These are phyloP conservation scores for Coemansia umbellata DNA, from an alignment of 192 early-diverging fungal genomes.

Conservation along the genomic window DNA sequence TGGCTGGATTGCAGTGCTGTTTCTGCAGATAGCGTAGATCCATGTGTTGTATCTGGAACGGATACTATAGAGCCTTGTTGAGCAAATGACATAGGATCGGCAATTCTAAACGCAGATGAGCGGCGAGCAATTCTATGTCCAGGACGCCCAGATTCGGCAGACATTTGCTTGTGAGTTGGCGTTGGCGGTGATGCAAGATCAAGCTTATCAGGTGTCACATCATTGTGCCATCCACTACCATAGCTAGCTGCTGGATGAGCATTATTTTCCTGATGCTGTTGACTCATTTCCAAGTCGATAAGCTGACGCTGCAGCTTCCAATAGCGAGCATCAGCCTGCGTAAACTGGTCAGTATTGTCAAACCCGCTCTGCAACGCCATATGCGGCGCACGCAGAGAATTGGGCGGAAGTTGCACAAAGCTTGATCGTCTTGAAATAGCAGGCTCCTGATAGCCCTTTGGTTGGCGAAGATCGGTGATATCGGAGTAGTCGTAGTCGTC, in stretches of 20 bases:
- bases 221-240: slow-evolving; percentile 9
- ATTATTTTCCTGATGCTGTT: slow-evolving; percentile 10
- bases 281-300: slow-evolving; percentile 48
- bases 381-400: slow-evolving; percentile 11
- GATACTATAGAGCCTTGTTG: background rate
- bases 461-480: slow-evolving; percentile 26
- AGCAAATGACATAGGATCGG: slow-evolving; percentile 13
- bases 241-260: background rate
- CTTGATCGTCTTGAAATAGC: slow-evolving; percentile 43
- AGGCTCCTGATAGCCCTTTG: slow-evolving; percentile 44
- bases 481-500: background rate
- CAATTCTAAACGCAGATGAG: slow-evolving; percentile 46
- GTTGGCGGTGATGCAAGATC: slow-evolving; percentile 43
- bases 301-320: slow-evolving; percentile 52
- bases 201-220: slow-evolving; percentile 4
- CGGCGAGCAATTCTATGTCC: slow-evolving; percentile 15
- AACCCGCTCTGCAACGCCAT: slow-evolving; percentile 4
- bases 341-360: slow-evolving; percentile 36
- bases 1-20: background rate
- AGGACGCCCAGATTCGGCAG: background rate
- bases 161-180: slow-evolving; percentile 12
- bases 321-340: slow-evolving; percentile 45
- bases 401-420: slow-evolving; percentile 40
- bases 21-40: no score
- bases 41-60: no score